These are phyloP conservation scores for Rubroshorea leprosula DNA, from an alignment of 345 rosid species.

Conservation along the genomic window DNA sequence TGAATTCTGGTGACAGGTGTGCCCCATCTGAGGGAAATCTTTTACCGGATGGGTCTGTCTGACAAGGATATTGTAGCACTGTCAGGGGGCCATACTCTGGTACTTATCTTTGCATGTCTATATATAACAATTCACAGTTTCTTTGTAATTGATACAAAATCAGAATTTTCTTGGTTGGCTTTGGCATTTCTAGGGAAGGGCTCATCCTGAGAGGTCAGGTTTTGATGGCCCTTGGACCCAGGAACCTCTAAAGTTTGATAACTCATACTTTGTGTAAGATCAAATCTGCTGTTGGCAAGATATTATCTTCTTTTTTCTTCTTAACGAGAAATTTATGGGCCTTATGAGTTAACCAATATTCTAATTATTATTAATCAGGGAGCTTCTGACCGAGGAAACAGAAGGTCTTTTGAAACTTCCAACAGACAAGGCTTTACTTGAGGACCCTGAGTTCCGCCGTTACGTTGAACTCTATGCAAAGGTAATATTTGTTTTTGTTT, in stretches of 20 bases:
- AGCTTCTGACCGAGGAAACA: no score
- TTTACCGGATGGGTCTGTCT: constrained; percentile 81
- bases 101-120: constrained; percentile 15
- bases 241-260: constrained; percentile 89
- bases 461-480: constrained; percentile 79
- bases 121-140: not conserved
- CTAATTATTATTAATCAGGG: not conserved
- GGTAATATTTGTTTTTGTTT: constrained; percentile 30
- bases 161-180: constrained; percentile 8
- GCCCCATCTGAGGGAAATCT: constrained; percentile 71
- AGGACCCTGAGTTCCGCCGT: constrained; percentile 34
- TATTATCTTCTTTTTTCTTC: constrained; percentile 1
- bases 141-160: not conserved
- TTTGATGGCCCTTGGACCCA: constrained; percentile 97
- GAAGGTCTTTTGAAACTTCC: constrained; percentile 61
- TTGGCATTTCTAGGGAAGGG: constrained; percentile 62
- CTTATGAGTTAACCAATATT: not conserved
- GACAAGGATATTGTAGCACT: constrained; percentile 88
- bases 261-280: constrained; percentile 87
- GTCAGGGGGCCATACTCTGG: constrained; percentile 50
- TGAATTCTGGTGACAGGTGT: constrained; percentile 39
- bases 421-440: no score
- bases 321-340: not conserved
- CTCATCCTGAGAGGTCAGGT: constrained; percentile 90
- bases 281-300: constrained; percentile 5